Base-by-base conservation (phyloP, 306 rosid species). In the Canavalia gladiata region DNA sequence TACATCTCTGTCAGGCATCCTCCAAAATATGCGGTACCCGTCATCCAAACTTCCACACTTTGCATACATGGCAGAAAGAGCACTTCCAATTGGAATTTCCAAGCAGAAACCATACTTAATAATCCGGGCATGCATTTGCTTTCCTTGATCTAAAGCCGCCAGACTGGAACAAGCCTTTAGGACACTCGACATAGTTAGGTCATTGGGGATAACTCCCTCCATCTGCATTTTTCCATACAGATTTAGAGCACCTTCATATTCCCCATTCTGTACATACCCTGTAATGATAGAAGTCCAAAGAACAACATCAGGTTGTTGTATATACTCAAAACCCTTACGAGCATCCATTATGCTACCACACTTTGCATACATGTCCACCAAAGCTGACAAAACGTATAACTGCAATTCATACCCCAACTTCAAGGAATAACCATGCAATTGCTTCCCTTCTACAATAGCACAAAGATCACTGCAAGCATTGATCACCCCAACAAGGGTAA, bases 281-380 rank as follows among this genome's bases (percentile, higher is more conserved):
- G 92, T 88, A 71, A 92, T 92, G 88, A 94, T 92, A 50, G 98
- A 92, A 82, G 94, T 92, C 97, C 97, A 92, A 58, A 92, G 90
- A 90, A 92, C 93, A 68, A 88, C 88, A 86, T 94, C 97, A 29
- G 92, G 92, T 47, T 88, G 89, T 55, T 84, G 87, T 41, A 92
- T 60, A 81, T 68, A 87, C 74, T 90, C 91, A 69, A 94, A 94
- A 73, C 94, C 92, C 82, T 87, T 90, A 12, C 86, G 85, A 42
- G 97, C 97, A 76, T 94, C 94, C 12, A 12, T 59, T 58, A 89
- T 57, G 68, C 86, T 82, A 34, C 92, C 94, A 57, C 94, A 92
- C 81, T 94, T 92, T 0, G 93, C 96, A 55, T 92, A 94, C 94
- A 92, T 94, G 87, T 94, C 97, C 76, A 94, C 97, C 88, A 94